Conservation (phyloP, 495 filamentous ascomycete species). For the Glonium stellatum region DNA sequence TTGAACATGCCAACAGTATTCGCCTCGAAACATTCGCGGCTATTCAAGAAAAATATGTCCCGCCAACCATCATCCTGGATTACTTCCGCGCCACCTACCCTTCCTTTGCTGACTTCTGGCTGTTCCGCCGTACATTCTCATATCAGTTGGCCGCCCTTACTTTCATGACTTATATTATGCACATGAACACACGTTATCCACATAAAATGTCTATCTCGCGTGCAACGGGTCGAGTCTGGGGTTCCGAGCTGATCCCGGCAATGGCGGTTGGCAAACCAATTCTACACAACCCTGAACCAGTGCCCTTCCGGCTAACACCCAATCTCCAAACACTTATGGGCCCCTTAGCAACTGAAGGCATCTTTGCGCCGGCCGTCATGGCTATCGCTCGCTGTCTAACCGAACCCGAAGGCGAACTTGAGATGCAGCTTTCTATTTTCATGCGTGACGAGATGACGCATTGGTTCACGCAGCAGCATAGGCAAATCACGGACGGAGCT, state of each 20-base stretch:
- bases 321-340: slow-evolving; percentile 95
- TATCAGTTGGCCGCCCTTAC: slow-evolving; percentile 95
- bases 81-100: slow-evolving; percentile 89
- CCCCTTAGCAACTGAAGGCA: slow-evolving; percentile 87
- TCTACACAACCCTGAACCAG: slow-evolving; percentile 90
- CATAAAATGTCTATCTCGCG: slow-evolving; percentile 91
- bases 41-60: slow-evolving; percentile 87
- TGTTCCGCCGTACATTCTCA: slow-evolving; percentile 91
- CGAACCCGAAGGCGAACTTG: slow-evolving; percentile 80
- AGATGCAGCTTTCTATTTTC: slow-evolving; percentile 86
- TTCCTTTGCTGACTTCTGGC: slow-evolving; percentile 89
- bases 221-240: slow-evolving; percentile 89
- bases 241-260: slow-evolving; percentile 79
- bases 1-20: slow-evolving; percentile 58
- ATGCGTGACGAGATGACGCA: slow-evolving; percentile 97
- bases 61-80: slow-evolving; percentile 68
- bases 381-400: slow-evolving; percentile 91
- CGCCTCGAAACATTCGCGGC: slow-evolving; percentile 80
- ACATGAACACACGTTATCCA: slow-evolving; percentile 88
- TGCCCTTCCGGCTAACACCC: slow-evolving; percentile 94
- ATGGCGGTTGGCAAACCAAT: slow-evolving; percentile 73
- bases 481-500: slow-evolving; percentile 50
- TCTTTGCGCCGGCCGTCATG: slow-evolving; percentile 88
- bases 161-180: slow-evolving; percentile 98
- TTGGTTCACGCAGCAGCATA: slow-evolving; percentile 83